Evolutionary conservation across 2,329 filamentous ascomycete species (phyloP).

Genomic region (Rosellinia necatrix): DNA sequence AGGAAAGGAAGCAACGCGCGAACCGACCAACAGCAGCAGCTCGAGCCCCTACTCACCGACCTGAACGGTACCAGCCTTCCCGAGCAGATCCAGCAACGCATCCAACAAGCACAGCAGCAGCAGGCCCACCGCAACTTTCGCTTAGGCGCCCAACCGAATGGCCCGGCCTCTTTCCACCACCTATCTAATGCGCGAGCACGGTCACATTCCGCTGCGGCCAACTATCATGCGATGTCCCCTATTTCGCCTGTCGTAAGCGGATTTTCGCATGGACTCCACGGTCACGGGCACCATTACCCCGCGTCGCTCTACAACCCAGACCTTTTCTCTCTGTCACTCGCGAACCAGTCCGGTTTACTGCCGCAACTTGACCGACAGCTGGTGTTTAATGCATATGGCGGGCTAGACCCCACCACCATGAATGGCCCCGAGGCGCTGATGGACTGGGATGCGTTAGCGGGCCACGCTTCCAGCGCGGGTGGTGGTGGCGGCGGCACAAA

Average conservation of each 20-base stretch:
- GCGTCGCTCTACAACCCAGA: constrained; percentile 55
- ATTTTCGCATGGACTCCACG: constrained; percentile 33
- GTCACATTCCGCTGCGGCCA: constrained; percentile 44
- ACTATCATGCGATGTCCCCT: constrained; percentile 56
- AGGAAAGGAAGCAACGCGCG: constrained; percentile 45
- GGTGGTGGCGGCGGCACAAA: constrained; percentile 39
- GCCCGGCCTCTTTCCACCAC: constrained; percentile 47
- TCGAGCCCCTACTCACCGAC: constrained; percentile 48
- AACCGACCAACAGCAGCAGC: constrained; percentile 42
- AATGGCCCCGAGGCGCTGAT: constrained; percentile 46
- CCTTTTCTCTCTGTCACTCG: constrained; percentile 57
- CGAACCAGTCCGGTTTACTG: constrained; percentile 58
- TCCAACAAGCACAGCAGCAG: constrained; percentile 43
- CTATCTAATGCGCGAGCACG: constrained; percentile 46
- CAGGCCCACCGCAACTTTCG: constrained; percentile 52
- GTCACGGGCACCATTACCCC: constrained; percentile 40
- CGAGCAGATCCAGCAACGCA: constrained; percentile 44
- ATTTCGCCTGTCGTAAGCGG: constrained; percentile 51
- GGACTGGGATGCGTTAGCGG: constrained; percentile 52
- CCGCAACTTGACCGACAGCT: constrained; percentile 77
- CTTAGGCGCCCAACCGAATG: constrained; percentile 48
- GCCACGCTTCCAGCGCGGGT: constrained; percentile 37
- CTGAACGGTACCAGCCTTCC: constrained; percentile 35
- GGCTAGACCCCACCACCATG: constrained; percentile 51
- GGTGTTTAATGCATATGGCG: constrained; percentile 73